A percentile compares a stretch with the other conserved stretches of the same genome.
Evolutionary conservation across 176 grass and related monocot genomes (phyloP).

Genomic region (Tuctoria greenei): DNA sequence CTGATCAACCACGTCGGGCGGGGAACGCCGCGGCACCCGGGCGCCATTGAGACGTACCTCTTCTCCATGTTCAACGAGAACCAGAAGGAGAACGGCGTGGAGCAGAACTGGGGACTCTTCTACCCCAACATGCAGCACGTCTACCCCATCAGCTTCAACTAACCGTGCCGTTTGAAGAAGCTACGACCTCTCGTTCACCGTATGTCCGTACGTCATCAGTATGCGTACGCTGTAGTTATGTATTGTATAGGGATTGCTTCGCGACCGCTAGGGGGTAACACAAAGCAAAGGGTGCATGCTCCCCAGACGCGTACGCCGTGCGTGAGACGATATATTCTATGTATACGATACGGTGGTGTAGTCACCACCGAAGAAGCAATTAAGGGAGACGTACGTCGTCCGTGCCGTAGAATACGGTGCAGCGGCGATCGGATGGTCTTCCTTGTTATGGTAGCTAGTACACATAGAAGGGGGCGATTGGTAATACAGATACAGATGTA

Average conservation of each 20-base stretch:
- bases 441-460: conserved; percentile 12
- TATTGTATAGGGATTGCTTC: conserved; percentile 34
- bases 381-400: neutral
- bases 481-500: neutral
- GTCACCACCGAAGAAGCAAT: conserved; percentile 3
- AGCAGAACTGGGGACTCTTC: conserved; percentile 79
- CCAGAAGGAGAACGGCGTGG: conserved; percentile 52
- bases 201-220: neutral
- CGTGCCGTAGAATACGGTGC: neutral
- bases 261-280: conserved; percentile 46
- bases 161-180: no score
- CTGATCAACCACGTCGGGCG: conserved; percentile 54
- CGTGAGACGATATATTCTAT: neutral
- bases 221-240: conserved; percentile 17
- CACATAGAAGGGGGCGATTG: neutral
- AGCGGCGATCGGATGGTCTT: neutral
- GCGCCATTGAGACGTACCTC: conserved; percentile 60
- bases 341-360: neutral
- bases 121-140: conserved; percentile 70
- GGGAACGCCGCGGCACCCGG: conserved; percentile 61
- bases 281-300: neutral
- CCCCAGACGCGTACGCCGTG: conserved; percentile 51
- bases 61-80: conserved; percentile 89
- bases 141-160: conserved; percentile 63
- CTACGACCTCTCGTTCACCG: no score